Evolutionary conservation across 2,329 filamentous ascomycete genomes (phyloP).

Genomic region (Scolecobasidium constrictum): DNA sequence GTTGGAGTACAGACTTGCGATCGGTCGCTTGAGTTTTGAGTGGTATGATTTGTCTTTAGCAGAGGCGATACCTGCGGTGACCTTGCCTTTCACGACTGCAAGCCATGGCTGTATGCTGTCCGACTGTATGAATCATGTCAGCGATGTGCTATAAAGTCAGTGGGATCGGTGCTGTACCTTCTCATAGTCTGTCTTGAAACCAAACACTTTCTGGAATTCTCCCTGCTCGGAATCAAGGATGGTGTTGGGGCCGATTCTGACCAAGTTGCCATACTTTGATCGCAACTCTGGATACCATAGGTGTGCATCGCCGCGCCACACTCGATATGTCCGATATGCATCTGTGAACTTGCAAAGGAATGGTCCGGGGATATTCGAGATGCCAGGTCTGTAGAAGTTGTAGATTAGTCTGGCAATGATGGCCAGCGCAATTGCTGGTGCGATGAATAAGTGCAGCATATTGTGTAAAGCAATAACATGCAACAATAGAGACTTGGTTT

Average conservation of each 20-base stretch:
- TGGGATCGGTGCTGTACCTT: background rate
- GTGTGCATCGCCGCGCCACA: slow-evolving; percentile 1
- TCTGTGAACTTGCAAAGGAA: slow-evolving; percentile 1
- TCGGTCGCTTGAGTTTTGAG: background rate
- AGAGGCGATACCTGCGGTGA: background rate
- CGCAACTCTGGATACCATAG: background rate
- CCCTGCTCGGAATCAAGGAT: background rate
- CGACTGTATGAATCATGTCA: background rate
- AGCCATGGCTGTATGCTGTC: background rate
- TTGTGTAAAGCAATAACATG: too few species aligned
- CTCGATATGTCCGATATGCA: background rate
- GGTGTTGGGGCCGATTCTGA: background rate
- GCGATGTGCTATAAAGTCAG: background rate
- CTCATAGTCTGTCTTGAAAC: slow-evolving; percentile 1
- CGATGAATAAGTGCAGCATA: too few species aligned
- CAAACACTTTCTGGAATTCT: background rate
- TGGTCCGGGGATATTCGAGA: slow-evolving; percentile 1
- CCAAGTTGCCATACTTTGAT: slow-evolving; percentile 5
- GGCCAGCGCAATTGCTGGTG: background rate
- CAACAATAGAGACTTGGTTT: too few species aligned
- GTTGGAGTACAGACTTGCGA: background rate
- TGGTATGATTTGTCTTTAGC: background rate
- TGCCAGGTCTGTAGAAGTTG: background rate
- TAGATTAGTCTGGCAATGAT: background rate
- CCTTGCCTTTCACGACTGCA: background rate